Evolutionary conservation across 495 filamentous ascomycete genomes (phyloP).

Genomic region (Pyrenula massariospora): DNA sequence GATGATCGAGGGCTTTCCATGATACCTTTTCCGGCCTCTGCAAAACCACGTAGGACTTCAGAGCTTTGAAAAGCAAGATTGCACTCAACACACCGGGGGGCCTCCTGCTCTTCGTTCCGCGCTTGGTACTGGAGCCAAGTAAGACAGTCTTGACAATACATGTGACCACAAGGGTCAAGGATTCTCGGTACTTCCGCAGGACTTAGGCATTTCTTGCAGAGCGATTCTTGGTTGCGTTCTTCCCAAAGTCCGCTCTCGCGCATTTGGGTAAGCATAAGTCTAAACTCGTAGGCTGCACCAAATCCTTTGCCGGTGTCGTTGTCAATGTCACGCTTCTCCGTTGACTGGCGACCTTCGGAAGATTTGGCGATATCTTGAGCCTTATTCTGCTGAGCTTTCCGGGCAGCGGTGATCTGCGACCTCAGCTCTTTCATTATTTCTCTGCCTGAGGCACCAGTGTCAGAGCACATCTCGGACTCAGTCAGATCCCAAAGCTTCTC

Average conservation of each 20-base stretch:
- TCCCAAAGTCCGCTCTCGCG: slow-evolving; percentile 14
- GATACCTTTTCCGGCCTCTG: slow-evolving; percentile 4
- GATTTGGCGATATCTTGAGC: neutral
- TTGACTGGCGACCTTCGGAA: slow-evolving; percentile 1
- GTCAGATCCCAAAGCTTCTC: slow-evolving; percentile 15
- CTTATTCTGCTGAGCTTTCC: slow-evolving; percentile 3
- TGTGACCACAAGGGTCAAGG: slow-evolving; percentile 31
- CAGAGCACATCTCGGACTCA: slow-evolving; percentile 4
- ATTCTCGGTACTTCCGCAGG: slow-evolving; percentile 18
- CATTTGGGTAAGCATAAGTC: slow-evolving; percentile 16
- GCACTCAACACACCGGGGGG: slow-evolving; percentile 13
- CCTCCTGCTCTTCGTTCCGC: slow-evolving; percentile 7
- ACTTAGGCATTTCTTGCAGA: slow-evolving; percentile 23
- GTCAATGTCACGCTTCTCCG: slow-evolving; percentile 2
- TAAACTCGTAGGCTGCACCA: slow-evolving; percentile 11
- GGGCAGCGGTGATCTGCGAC: slow-evolving; percentile 7
- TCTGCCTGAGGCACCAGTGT: slow-evolving; percentile 1
- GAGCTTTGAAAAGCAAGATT: slow-evolving; percentile 3
- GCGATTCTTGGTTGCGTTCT: slow-evolving; percentile 14
- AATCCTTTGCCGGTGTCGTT: slow-evolving; percentile 3
- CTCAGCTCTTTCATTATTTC: slow-evolving; percentile 5
- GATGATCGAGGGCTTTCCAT: neutral
- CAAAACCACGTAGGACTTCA: slow-evolving; percentile 5
- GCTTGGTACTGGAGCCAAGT: slow-evolving; percentile 11
- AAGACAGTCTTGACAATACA: slow-evolving; percentile 37